Percentiles rank a stretch among this genome's conserved stretches.
Conservation (phyloP, 2,329 filamentous ascomycete genomes). For the Pseudodiploospora longispora region DNA sequence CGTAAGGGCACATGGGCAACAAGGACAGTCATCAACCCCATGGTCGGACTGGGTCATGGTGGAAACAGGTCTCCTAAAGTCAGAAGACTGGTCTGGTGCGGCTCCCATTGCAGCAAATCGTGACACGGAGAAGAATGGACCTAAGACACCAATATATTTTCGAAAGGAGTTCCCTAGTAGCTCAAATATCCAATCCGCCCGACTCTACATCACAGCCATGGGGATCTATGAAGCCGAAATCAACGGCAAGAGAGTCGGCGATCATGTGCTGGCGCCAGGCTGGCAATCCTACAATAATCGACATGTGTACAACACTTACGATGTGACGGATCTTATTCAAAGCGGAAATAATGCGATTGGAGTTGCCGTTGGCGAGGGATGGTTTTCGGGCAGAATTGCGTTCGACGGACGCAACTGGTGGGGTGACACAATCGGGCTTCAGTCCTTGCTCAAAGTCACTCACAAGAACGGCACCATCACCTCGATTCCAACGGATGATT, state of each 20-base stretch:
- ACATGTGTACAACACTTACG: conserved; percentile 45
- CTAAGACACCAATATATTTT: conserved; percentile 25
- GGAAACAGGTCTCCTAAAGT: conserved; percentile 25
- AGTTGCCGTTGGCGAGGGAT: conserved; percentile 39
- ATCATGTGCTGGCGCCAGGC: conserved; percentile 38
- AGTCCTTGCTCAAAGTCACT: conserved; percentile 30
- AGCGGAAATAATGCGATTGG: conserved; percentile 27
- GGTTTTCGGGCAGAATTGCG: conserved; percentile 35
- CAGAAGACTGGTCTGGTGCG: conserved; percentile 23
- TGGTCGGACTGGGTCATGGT: conserved; percentile 23
- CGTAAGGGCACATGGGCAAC: conserved; percentile 23
- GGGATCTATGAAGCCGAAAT: conserved; percentile 40
- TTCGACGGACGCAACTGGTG: conserved; percentile 23
- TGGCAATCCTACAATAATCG: conserved; percentile 44
- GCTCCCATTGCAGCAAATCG: conserved; percentile 21
- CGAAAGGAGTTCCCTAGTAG: conserved; percentile 24
- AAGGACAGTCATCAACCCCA: conserved; percentile 11
- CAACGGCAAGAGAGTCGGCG: conserved; percentile 35
- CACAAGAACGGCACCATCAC: conserved; percentile 21
- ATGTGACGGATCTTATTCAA: conserved; percentile 36
- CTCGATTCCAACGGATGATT: conserved; percentile 26
- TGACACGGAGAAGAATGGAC: conserved; percentile 16
- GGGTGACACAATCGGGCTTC: conserved; percentile 29
- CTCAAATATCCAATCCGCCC: conserved; percentile 22
- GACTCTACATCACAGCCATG: conserved; percentile 38